Evolutionary conservation across 768 basidiomycete genomes (phyloP).

Genomic region (Leccinum longicurvipes): DNA sequence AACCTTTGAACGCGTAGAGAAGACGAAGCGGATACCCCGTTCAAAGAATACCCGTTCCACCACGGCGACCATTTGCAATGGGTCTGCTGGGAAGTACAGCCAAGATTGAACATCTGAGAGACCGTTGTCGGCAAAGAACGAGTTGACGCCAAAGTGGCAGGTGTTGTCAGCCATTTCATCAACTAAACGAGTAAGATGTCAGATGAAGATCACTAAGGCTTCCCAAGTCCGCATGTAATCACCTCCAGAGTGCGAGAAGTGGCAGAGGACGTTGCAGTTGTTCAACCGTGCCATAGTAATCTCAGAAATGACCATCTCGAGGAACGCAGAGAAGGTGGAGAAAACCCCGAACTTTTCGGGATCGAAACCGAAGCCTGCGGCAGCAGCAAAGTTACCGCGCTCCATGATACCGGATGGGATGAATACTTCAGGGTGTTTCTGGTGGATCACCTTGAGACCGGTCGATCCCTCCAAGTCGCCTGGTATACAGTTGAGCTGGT

Average conservation of each 20-base stretch:
- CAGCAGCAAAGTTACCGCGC: conserved; percentile 78
- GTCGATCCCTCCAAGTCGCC: conserved; percentile 88
- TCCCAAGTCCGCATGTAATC: conserved; percentile 21
- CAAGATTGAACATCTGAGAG: conserved; percentile 74
- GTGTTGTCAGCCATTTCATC: conserved; percentile 68
- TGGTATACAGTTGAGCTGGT: conserved; percentile 22
- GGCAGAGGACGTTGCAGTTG: conserved; percentile 80
- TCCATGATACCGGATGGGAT: conserved; percentile 86
- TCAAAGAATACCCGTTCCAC: conserved; percentile 80
- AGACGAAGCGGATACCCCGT: conserved; percentile 78
- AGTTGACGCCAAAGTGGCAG: conserved; percentile 75
- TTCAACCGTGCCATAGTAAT: conserved; percentile 92
- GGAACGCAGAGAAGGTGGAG: conserved; percentile 88
- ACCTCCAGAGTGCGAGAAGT: conserved; percentile 90
- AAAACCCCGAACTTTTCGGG: conserved; percentile 82
- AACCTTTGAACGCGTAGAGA: conserved; percentile 87
- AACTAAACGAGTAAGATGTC: conserved; percentile 35
- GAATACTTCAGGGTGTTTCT: conserved; percentile 88
- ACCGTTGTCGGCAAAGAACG: conserved; percentile 85
- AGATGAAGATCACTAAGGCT: neutral
- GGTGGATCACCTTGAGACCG: conserved; percentile 82
- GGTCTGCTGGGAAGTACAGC: conserved; percentile 88
- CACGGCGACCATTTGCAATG: conserved; percentile 75
- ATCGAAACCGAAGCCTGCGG: conserved; percentile 85
- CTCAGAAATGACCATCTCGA: conserved; percentile 89